phyloP scores from a whole-genome alignment of 495 filamentous ascomycete species.

The Hypoxylon fuscum region DNA sequence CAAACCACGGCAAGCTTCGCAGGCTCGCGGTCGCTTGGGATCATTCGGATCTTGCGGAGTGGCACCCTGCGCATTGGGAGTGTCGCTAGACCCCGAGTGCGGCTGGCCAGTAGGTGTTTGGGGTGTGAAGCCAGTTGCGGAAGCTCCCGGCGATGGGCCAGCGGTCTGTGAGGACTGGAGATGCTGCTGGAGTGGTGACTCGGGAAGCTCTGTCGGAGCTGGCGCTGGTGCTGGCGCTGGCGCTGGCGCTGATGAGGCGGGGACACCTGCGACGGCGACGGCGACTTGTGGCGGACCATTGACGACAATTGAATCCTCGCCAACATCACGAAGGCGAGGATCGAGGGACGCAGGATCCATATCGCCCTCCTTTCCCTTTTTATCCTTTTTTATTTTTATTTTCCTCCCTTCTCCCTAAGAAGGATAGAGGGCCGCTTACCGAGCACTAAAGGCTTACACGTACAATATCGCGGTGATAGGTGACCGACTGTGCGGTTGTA shows the following conservation, averaged over 20 bases:
- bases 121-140: slow-evolving; percentile 22
- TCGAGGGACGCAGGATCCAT: slow-evolving; percentile 43
- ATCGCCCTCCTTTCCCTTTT: slow-evolving; percentile 23
- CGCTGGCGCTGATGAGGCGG: too few species aligned
- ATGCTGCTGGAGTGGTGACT: slow-evolving; percentile 33
- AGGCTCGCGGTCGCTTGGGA: slow-evolving; percentile 84
- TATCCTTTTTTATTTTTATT: too few species aligned
- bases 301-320: slow-evolving; percentile 41
- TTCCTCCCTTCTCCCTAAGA: slow-evolving; percentile 17
- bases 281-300: slow-evolving; percentile 21
- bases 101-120: slow-evolving; percentile 30
- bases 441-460: slow-evolving; percentile 31
- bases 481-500: slow-evolving; percentile 41
- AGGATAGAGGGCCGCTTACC: slow-evolving; percentile 35
- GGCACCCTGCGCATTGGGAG: slow-evolving; percentile 16
- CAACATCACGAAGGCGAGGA: slow-evolving; percentile 40
- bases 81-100: slow-evolving; percentile 16
- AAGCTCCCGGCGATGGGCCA: slow-evolving; percentile 27
- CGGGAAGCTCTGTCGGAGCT: slow-evolving; percentile 13
- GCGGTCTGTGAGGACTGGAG: slow-evolving; percentile 17
- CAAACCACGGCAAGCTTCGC: slow-evolving; percentile 87
- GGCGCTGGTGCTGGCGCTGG: too few species aligned
- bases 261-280: slow-evolving; percentile 10
- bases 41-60: slow-evolving; percentile 57
- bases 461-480: slow-evolving; percentile 33